A percentile compares a stretch with the other conserved stretches of the same genome.
Conservation (phyloP, 106 monocot species). For the Dioscorea alata region DNA sequence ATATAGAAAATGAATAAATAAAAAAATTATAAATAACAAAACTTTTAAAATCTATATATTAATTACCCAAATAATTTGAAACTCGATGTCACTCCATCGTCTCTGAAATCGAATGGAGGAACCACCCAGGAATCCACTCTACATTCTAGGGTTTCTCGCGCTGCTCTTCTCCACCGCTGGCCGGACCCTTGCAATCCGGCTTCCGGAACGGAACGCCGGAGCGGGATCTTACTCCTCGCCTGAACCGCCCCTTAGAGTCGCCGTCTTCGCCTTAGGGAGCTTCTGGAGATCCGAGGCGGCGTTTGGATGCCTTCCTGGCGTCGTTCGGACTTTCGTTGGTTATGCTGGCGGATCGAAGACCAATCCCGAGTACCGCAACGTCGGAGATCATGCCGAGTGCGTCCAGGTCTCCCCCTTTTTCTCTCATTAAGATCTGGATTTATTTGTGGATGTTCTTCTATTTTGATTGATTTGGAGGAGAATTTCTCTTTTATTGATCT, state of each 20-base stretch:
- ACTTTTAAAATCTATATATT: no score
- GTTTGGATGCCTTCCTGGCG: constrained; percentile 88
- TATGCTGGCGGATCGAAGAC: constrained; percentile 75
- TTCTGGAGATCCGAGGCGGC: constrained; percentile 94
- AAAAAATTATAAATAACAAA: no score
- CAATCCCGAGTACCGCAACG: constrained; percentile 65
- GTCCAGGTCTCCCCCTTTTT: constrained; percentile 45
- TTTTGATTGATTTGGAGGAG: no score
- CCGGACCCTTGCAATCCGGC: constrained; percentile 8
- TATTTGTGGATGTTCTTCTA: no score
- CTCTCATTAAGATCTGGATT: background rate
- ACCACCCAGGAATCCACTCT: no score
- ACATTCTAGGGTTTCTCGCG: background rate
- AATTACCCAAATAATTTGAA: no score
- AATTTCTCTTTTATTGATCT: no score
- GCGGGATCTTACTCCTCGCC: constrained; percentile 1
- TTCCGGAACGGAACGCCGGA: constrained; percentile 8
- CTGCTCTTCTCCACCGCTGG: constrained; percentile 13
- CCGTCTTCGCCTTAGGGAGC: constrained; percentile 87
- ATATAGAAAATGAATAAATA: no score
- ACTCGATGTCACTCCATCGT: no score
- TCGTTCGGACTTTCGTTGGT: constrained; percentile 69
- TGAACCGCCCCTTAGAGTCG: constrained; percentile 27
- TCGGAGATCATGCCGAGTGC: constrained; percentile 89
- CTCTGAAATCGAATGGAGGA: no score